Base-by-base conservation (phyloP, 345 rosid genomes). In the Tarenaya hassleriana region DNA sequence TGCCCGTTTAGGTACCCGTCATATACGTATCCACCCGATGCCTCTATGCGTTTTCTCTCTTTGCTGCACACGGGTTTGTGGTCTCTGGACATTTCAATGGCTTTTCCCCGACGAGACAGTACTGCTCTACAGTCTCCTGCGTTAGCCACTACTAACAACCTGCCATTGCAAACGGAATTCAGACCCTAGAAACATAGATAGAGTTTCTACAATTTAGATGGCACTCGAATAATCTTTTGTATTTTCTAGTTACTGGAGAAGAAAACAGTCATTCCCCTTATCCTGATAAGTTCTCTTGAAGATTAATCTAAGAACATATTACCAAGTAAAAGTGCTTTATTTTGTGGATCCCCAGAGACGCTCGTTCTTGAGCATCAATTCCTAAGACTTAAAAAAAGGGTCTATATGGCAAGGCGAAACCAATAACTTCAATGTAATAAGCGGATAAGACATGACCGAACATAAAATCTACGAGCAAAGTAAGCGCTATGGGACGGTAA, bases 121-220 rank as follows among this genome's bases (percentile, higher is more conserved):
- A 91, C 92, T 46, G 96, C 89, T 19, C 92, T 80, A 40, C 89
- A 91, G 67, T 91, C 98, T 33, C 98, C 95, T 34, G 87, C 96
- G 54, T 91, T 91, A 67, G 98, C 96, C 67, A 91, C 92, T 16
- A 87, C 79, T 35, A 84, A 63, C 16, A 83, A 84, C 74, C 94
- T 78, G 29, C 3, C 29, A 24, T 24, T 5, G 29, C 3, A 24
- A 24, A 24, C 29, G n/a, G n/a, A n/a, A n/a, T n/a, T n/a, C n/a
- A n/a, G n/a, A n/a, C n/a, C n/a, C n/a, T n/a, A n/a, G n/a, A n/a
- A n/a, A n/a, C n/a, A n/a, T n/a, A n/a, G n/a, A n/a, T n/a, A n/a
- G n/a, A n/a, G n/a, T n/a, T n/a, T n/a, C n/a, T n/a, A n/a, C n/a
- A n/a, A n/a, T n/a, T n/a, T n/a, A n/a, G n/a, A n/a, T n/a, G n/a